Conservation (phyloP, 31 red algal genomes). For the Asparagopsis taxiformis region DNA sequence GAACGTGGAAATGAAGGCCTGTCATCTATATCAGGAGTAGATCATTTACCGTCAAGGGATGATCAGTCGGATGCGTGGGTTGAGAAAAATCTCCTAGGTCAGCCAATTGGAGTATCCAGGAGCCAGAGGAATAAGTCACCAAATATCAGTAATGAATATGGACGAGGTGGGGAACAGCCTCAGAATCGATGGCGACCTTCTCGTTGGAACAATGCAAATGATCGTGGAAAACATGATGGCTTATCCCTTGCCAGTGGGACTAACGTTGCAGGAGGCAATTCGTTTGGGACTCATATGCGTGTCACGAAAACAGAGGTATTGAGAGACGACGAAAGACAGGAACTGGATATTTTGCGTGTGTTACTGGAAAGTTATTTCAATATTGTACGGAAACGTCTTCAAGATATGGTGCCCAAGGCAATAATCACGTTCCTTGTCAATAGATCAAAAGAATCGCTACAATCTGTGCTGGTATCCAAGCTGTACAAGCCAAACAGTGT, state of each 20-base stretch:
- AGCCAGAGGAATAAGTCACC: background rate
- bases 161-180: conserved; percentile 12
- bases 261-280: background rate
- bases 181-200: conserved; percentile 5
- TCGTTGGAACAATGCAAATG: background rate
- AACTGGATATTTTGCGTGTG: conserved; percentile 80
- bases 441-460: conserved; percentile 61
- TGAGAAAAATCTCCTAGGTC: conserved; percentile 67
- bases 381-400: conserved; percentile 82
- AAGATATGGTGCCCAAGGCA: conserved; percentile 96
- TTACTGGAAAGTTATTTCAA: conserved; percentile 95
- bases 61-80: conserved; percentile 62
- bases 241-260: conserved; percentile 9
- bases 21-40: background rate
- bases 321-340: conserved; percentile 81
- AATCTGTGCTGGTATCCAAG: conserved; percentile 75
- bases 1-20: background rate
- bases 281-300: conserved; percentile 19
- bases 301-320: conserved; percentile 28
- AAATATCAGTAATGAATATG: conserved; percentile 2
- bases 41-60: conserved; percentile 1
- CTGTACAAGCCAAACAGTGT: conserved; percentile 83
- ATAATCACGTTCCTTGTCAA: conserved; percentile 96
- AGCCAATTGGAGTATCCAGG: conserved; percentile 1
- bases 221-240: conserved; percentile 20